Evolutionary conservation across 768 basidiomycete species (phyloP), one percentile per base, ranked within the genome.

Genomic region (Leccinum broughii): DNA sequence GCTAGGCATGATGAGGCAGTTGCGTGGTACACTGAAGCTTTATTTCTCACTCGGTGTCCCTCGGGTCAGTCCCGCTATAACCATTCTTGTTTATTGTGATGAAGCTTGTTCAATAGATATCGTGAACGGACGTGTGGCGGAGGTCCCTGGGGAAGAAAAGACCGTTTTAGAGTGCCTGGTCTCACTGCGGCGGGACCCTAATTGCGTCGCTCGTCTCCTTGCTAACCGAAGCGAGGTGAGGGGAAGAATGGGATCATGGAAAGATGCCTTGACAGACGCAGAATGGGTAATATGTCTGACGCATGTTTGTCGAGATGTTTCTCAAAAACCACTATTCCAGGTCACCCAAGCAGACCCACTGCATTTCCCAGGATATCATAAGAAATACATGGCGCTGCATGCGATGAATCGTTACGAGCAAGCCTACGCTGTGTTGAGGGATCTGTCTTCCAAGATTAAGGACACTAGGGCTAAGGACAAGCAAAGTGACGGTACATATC

Each of bases 11-110:
- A 54, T 8, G 51, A 55, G 13, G 65, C 65, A 8, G 51, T 59
- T 22, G 35, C 32, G 4, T 67, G 62, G 62, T 67, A 67, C 49
- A 46, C 65, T 9, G 56, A 57, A 48, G 51, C 66, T 24, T 52
- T 59, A 11, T 9, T 3, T 13, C 62, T 64, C 9, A n/a, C 58
- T 37, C 50, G 35, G 26, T 55, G 13, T 35, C 48, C 52, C 20
- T 57, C 48, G 3, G 48, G 66, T 67, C 46, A 53, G 57, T 30
- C 32, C 17, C n/a, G 15, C 22, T 14, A 1, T 28, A 1, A 17
- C 10, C 11, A 3, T 48, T 10, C 15, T 1, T n/a, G 32, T 28
- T 3, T n/a, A 17, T 44, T 44, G 11, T 44, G 13, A 44, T 15
- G 41, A 17, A 24, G 49, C 41, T 44, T 10, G 7, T 20, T 14